Evolutionary conservation across 331 rosid species (phyloP).

Genomic region (Pyrus hybrid): DNA sequence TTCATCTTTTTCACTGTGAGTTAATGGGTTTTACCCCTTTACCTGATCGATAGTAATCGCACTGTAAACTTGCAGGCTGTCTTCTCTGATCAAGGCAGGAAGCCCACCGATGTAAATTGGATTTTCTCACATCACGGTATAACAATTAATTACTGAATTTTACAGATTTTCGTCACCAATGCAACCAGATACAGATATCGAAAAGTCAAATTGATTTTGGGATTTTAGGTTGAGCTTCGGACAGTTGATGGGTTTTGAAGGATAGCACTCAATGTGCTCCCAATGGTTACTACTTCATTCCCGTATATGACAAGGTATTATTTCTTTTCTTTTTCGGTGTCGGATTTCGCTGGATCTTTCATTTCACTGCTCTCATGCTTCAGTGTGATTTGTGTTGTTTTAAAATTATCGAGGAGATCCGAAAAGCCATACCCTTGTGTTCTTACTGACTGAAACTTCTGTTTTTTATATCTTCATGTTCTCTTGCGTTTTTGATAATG

Average conservation of each 20-base stretch:
- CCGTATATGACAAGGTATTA: constrained; percentile 91
- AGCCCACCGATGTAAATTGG: constrained; percentile 61
- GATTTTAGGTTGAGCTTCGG: constrained; percentile 79
- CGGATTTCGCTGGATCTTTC: background rate
- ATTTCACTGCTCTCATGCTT: background rate
- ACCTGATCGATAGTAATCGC: background rate
- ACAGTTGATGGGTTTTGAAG: constrained; percentile 90
- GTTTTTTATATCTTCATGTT: too few species aligned
- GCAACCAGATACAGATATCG: background rate
- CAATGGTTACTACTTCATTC: constrained; percentile 97
- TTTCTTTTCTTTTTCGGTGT: background rate
- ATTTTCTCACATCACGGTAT: constrained; percentile 82
- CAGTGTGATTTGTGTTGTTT: background rate
- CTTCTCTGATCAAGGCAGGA: constrained; percentile 73
- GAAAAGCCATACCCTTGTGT: background rate
- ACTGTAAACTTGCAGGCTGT: constrained; percentile 40
- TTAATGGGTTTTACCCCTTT: background rate
- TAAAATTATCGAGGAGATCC: background rate
- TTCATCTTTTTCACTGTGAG: background rate
- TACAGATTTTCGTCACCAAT: background rate
- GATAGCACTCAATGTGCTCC: constrained; percentile 98
- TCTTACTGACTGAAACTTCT: background rate
- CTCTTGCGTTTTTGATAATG: too few species aligned
- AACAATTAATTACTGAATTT: background rate
- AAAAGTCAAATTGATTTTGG: background rate